Evolutionary conservation across 1,284 basidiomycete genomes (phyloP), one percentile per base, ranked within the genome.

Genomic region (Pseudozyma thailandica): DNA sequence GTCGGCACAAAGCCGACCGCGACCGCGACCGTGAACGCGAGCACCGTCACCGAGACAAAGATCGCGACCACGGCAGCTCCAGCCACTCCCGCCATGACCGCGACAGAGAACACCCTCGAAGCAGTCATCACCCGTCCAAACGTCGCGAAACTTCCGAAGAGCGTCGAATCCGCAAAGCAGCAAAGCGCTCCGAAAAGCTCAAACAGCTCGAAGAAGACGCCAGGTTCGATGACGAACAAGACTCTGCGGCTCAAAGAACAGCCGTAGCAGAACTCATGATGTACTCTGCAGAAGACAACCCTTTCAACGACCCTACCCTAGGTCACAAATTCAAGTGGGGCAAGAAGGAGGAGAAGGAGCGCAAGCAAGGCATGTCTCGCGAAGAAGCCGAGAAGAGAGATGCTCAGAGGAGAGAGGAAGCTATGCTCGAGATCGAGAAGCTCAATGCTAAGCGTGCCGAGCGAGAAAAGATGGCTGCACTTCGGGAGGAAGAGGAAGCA

Each of bases 261-360:
- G 68, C 69, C 6, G 77, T 74, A 10, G 81, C 81, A 4, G 81
- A 82, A 37, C 70, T 76, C 35, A 65, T 78, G 35, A 70, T 82
- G 71, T 98, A 98, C 86, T 94, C 92, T 75, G 92, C 93, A 37
- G 90, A 89, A 7, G 92, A 94, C 86, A 98, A 98, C 81, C 95
- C 95, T 0, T 98, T 98, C 86, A 92, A 97, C 84, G 95, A 98
- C 80, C 90, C 92, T 65, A 97, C 97, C 83, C 52, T 98, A 26
- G 90, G 90, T 21, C 92, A 97, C 80, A 92, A 93, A 82, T 98
- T 98, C 84, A 89, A 91, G 60, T 99, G 96, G 96, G 92, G 93
- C 84, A 99, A 99, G 87, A 98, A 98, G 86, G 88, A 90, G 33
- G 95, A 98, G 82, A 93, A 93, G 85, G 96, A 98, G 83, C 88